phyloP scores from a whole-genome alignment of 192 early-diverging fungal genomes.

The Podochytrium sp. region DNA sequence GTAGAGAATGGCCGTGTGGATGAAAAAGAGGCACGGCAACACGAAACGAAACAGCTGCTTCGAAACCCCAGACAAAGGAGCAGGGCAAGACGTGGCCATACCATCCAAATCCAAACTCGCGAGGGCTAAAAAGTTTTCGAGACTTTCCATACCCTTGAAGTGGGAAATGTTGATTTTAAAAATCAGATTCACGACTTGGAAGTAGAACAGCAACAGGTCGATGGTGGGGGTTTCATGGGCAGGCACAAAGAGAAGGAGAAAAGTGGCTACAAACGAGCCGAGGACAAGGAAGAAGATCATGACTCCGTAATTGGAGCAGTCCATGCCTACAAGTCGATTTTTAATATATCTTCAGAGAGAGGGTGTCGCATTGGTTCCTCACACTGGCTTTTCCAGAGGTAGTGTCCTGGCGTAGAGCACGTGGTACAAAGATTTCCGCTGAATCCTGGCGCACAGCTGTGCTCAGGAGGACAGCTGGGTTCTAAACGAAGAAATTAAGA shows the following conservation, averaged over 20 bases:
- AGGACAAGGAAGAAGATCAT: neutral
- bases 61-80: constrained; percentile 5
- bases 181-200: constrained; percentile 30
- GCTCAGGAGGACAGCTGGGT: constrained; percentile 5
- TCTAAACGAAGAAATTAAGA: neutral
- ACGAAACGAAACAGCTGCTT: constrained; percentile 32
- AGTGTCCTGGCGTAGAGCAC: constrained; percentile 2
- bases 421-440: constrained; percentile 22
- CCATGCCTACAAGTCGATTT: too few relatives aligned
- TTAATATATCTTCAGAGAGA: too few relatives aligned
- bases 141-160: constrained; percentile 2
- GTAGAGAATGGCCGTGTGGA: constrained; percentile 9
- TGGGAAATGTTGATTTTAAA: constrained; percentile 5
- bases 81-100: constrained; percentile 25
- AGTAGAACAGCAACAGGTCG: constrained; percentile 32
- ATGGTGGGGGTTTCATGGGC: constrained; percentile 24
- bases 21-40: constrained; percentile 21
- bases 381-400: constrained; percentile 15
- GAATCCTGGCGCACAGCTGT: constrained; percentile 19
- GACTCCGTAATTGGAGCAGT: neutral
- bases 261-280: constrained; percentile 19
- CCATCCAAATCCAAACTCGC: constrained; percentile 30
- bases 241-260: constrained; percentile 24
- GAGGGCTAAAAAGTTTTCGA: constrained; percentile 22
- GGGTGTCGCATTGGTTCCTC: too few relatives aligned